Base-by-base conservation (phyloP, 768 basidiomycete species). In the Boletus subparvulus region DNA sequence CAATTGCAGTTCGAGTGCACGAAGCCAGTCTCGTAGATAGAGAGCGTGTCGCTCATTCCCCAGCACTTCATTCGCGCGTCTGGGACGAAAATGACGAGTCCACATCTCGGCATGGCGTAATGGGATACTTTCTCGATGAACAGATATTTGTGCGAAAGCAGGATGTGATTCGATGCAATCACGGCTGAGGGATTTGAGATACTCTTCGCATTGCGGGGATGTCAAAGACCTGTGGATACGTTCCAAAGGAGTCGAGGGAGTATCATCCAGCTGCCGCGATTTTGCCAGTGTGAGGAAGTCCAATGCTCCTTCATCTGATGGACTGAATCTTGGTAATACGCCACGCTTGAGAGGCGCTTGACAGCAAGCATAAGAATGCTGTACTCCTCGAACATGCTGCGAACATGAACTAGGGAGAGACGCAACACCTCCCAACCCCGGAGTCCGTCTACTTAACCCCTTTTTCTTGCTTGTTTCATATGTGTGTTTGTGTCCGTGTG, bases 11-110 rank as follows among this genome's bases (percentile, higher is more conserved):
- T 83, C 82, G 13, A 91, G 79, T n/a, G 88, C 84, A 26, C 72
- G 71, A 47, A 95, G 77, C 93, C 93, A 95, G 49, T 88, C 83
- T 39, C 88, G 82, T 52, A 95, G 75, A 70, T 87, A 90, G 28
- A 77, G 62, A 1, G 92, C 87, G 47, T 83, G 81, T 10, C 71
- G 67, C 68, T 90, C 85, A 65, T 94, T 94, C 8, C 91, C 91
- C 1, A 96, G 76, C 4, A 94, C 84, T 58, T 94, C 83, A 24
- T 81, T 79, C 13, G 92, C 91, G 41, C 79, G 74, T 50, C 78
- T 79, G 26, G 94, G 94, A 19, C 82, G 83, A 82, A 88, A 94
- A 63, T 82, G 87, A 45, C 87, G 83, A 19, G 80, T 73, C 92
- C 93, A 95, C 13, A 81, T 70, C 40, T 83, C 78, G 74, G 47